phyloP scores from a whole-genome alignment of 495 filamentous ascomycete genomes.

The Astrothelium macrocarpum region DNA sequence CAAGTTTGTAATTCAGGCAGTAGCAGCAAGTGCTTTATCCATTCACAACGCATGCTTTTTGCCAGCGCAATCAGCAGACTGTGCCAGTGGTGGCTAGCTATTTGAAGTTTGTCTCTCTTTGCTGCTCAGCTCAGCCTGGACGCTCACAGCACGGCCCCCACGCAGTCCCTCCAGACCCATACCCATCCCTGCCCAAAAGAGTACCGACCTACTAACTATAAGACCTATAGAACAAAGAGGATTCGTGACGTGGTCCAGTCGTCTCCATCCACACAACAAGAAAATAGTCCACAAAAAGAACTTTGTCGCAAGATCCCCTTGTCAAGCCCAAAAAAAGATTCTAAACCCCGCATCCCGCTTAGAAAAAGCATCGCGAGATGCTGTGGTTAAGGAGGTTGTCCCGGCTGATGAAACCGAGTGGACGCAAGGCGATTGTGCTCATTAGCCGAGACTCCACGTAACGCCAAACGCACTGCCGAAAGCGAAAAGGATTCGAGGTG shows the following conservation, averaged over 20 bases:
- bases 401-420: neutral
- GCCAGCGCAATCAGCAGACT: neutral
- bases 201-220: neutral
- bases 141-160: neutral
- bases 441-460: neutral
- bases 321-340: too few relatives aligned
- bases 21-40: neutral
- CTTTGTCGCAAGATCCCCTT: neutral
- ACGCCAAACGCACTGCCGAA: neutral
- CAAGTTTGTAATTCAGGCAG: neutral
- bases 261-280: neutral
- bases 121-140: neutral
- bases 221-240: neutral
- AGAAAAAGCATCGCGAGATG: too few relatives aligned
- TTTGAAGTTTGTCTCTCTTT: neutral
- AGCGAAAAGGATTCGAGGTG: neutral
- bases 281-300: neutral
- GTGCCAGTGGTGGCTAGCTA: neutral
- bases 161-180: neutral
- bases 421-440: neutral
- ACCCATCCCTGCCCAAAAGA: neutral
- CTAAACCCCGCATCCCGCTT: too few relatives aligned
- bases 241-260: neutral
- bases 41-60: neutral
- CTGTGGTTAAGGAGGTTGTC: too few relatives aligned